Conservation (phyloP, 345 rosid species). For the Cardamine resedifolia region DNA sequence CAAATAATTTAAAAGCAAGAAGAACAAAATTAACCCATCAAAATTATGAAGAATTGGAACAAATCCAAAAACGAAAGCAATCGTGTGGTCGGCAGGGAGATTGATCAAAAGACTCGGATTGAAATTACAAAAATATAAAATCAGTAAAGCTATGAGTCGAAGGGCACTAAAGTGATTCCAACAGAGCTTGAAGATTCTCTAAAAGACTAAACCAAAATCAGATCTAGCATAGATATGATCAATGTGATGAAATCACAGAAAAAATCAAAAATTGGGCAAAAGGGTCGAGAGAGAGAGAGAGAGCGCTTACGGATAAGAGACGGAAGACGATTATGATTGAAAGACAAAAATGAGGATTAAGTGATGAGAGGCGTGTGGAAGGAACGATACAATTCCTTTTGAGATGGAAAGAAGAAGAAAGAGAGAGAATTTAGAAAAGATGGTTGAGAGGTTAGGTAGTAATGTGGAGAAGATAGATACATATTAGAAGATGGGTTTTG, state of each 20-base stretch:
- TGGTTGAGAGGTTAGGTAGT: constrained; percentile 23
- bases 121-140: background rate
- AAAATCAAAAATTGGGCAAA: background rate
- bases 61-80: constrained; percentile 14
- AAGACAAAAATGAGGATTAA: background rate
- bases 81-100: constrained; percentile 10
- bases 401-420: background rate
- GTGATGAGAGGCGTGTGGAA: constrained; percentile 33
- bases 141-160: constrained; percentile 12
- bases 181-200: background rate
- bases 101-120: background rate
- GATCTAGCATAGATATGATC: constrained; percentile 18
- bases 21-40: background rate
- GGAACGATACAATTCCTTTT: constrained; percentile 13
- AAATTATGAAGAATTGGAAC: background rate
- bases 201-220: constrained; percentile 11
- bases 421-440: background rate
- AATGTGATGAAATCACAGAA: background rate
- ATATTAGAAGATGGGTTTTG: background rate
- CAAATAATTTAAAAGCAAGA: background rate
- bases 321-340: constrained; percentile 12
- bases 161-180: constrained; percentile 2
- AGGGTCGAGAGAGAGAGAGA: background rate
- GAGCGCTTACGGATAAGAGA: constrained; percentile 24
- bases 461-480: constrained; percentile 20